These are phyloP conservation scores for Peronosclerospora sorghi DNA, from an alignment of 352 stramenopile genomes.

Conservation along the genomic window DNA sequence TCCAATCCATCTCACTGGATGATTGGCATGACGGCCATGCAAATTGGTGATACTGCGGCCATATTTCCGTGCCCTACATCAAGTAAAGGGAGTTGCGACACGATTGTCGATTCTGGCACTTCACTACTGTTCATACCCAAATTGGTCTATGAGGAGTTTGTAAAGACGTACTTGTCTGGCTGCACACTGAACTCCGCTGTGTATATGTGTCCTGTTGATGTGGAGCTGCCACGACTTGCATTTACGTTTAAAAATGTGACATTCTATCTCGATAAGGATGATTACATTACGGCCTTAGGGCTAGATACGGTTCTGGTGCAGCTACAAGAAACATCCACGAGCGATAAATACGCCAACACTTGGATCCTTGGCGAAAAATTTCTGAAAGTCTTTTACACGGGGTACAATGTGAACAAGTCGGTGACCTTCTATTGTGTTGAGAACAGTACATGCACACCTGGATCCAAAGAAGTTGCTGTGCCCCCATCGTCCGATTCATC, in stretches of 20 bases:
- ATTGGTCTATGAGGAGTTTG: conserved; percentile 28
- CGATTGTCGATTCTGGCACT: no score
- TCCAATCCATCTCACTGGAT: conserved; percentile 44
- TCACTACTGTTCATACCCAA: conserved; percentile 40
- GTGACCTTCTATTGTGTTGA: conserved; percentile 70
- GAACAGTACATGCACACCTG: no score
- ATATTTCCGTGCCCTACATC: conserved; percentile 34
- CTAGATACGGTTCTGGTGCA: conserved; percentile 32
- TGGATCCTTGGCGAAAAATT: conserved; percentile 79
- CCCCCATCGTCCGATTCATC: conserved; percentile 21
- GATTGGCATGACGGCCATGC: conserved; percentile 51
- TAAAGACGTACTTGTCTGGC: conserved; percentile 32
- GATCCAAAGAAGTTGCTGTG: conserved; percentile 18
- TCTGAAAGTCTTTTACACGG: no score
- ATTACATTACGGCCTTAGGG: conserved; percentile 24
- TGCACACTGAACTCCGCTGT: no score
- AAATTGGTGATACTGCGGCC: conserved; percentile 27
- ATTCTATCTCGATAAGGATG: conserved; percentile 46
- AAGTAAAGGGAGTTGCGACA: conserved; percentile 14
- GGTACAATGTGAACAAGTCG: conserved; percentile 44
- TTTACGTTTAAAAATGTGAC: no score
- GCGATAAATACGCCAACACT: conserved; percentile 29
- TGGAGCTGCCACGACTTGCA: no score
- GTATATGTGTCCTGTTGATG: conserved; percentile 39
- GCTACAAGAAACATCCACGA: conserved; percentile 27